Percentiles rank a stretch among this genome's conserved stretches.
Evolutionary conservation across 2,329 filamentous ascomycete genomes (phyloP).

Genomic region (Ceratocystis cacaofunesta): DNA sequence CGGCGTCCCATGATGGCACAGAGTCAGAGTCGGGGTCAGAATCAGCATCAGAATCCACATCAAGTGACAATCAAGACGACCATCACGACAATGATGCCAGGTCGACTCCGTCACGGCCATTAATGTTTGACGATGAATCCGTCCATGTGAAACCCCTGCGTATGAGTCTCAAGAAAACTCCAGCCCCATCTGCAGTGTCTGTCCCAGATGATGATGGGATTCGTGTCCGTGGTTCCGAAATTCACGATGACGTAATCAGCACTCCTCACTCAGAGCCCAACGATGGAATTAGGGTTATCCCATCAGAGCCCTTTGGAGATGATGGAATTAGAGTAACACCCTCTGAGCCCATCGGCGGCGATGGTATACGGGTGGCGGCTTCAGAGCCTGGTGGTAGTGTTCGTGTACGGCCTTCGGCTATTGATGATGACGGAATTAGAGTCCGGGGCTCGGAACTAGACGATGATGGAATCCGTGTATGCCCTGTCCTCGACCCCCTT

Average conservation of each 20-base stretch:
- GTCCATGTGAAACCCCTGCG: slow-evolving; percentile 13
- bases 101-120: neutral
- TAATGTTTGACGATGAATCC: slow-evolving; percentile 9
- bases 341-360: slow-evolving; percentile 17
- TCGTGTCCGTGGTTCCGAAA: slow-evolving; percentile 17
- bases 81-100: neutral
- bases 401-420: slow-evolving; percentile 24
- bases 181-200: slow-evolving; percentile 19
- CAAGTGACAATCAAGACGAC: slow-evolving; percentile 4
- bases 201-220: slow-evolving; percentile 23
- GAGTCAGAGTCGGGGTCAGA: slow-evolving; percentile 10
- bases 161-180: slow-evolving; percentile 3
- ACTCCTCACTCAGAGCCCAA: slow-evolving; percentile 19
- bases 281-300: slow-evolving; percentile 32
- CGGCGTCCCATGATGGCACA: neutral
- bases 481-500: neutral
- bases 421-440: slow-evolving; percentile 12
- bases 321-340: slow-evolving; percentile 19
- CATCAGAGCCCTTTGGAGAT: slow-evolving; percentile 20
- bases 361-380: slow-evolving; percentile 21
- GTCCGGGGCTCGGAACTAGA: slow-evolving; percentile 13
- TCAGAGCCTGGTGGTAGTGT: slow-evolving; percentile 26
- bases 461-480: slow-evolving; percentile 23
- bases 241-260: slow-evolving; percentile 6
- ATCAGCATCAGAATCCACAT: neutral